These are phyloP conservation scores for Oryza coarctata DNA, from an alignment of 176 grass and related monocot genomes.

Conservation along the genomic window DNA sequence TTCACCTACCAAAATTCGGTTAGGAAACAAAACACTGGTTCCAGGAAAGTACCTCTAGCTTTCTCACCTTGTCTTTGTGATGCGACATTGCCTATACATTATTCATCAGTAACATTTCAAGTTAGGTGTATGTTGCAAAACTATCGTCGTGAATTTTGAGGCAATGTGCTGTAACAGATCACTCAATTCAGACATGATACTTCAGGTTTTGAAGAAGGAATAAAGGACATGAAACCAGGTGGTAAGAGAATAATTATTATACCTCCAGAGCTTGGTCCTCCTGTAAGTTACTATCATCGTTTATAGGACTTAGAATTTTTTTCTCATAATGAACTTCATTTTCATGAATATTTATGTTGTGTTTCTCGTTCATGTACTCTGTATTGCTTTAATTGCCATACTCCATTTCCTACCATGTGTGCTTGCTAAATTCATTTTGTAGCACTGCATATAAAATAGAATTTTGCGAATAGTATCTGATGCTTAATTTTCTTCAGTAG, in stretches of 20 bases:
- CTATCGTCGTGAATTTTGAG: not conserved
- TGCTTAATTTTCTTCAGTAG: conserved; percentile 17
- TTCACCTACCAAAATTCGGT: conserved; percentile 81
- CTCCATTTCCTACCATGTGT: not conserved
- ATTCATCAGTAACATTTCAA: not conserved
- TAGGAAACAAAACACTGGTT: conserved; percentile 93
- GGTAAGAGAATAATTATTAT: conserved; percentile 94
- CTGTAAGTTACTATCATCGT: conserved; percentile 55
- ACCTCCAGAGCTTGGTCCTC: conserved; percentile 96
- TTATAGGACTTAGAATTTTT: not conserved
- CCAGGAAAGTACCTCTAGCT: conserved; percentile 67
- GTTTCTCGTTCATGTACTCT: not conserved
- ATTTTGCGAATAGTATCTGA: not conserved
- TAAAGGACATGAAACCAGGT: conserved; percentile 90
- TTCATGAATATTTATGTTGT: conserved; percentile 8
- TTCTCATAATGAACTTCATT: conserved; percentile 18
- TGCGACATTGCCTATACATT: not conserved
- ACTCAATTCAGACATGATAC: conserved; percentile 38
- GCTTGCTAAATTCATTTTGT: not conserved
- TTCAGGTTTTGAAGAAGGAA: conserved; percentile 99
- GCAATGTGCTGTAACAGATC: not conserved
- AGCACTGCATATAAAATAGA: not conserved
- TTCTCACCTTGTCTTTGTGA: not conserved
- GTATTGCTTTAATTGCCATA: not conserved
- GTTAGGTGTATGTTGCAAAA: conserved; percentile 2